These are phyloP conservation scores for Trichoderma citrinoviride DNA, from an alignment of 2,329 filamentous ascomycete genomes.

Conservation along the genomic window DNA sequence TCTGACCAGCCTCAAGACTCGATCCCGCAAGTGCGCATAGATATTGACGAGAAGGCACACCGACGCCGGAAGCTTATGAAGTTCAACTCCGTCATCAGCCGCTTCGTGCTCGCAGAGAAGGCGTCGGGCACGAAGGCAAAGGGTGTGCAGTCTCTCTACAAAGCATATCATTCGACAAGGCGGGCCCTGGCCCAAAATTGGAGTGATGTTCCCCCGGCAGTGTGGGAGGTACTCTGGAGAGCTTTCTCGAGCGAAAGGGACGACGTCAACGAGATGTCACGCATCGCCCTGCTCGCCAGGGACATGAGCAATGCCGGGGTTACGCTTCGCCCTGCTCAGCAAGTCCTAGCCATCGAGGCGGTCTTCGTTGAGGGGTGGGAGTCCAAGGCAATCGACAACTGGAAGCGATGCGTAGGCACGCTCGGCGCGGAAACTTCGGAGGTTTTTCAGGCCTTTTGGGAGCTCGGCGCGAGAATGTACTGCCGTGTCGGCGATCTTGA, in stretches of 20 bases:
- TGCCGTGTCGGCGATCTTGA: conserved; percentile 56
- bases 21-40: conserved; percentile 34
- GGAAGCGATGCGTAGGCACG: conserved; percentile 56
- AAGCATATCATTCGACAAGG: conserved; percentile 48
- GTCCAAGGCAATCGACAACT: conserved; percentile 59
- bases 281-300: conserved; percentile 59
- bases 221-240: conserved; percentile 67
- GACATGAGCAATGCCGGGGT: conserved; percentile 63
- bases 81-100: conserved; percentile 35
- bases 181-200: conserved; percentile 46
- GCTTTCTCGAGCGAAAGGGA: conserved; percentile 53
- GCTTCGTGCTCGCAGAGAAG: conserved; percentile 31
- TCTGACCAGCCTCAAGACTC: conserved; percentile 1
- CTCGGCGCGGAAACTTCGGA: conserved; percentile 48
- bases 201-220: conserved; percentile 55
- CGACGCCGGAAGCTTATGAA: conserved; percentile 40
- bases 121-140: conserved; percentile 33
- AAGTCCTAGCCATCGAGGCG: conserved; percentile 66
- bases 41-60: conserved; percentile 37
- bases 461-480: conserved; percentile 65
- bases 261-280: conserved; percentile 56
- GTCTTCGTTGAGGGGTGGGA: conserved; percentile 62
- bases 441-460: conserved; percentile 56
- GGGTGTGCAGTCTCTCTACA: conserved; percentile 46
- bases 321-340: conserved; percentile 54